A percentile compares a stretch with the other conserved stretches of the same genome.
Conservation (phyloP, 495 filamentous ascomycete species). For the Talaromyces trachyspermus region DNA sequence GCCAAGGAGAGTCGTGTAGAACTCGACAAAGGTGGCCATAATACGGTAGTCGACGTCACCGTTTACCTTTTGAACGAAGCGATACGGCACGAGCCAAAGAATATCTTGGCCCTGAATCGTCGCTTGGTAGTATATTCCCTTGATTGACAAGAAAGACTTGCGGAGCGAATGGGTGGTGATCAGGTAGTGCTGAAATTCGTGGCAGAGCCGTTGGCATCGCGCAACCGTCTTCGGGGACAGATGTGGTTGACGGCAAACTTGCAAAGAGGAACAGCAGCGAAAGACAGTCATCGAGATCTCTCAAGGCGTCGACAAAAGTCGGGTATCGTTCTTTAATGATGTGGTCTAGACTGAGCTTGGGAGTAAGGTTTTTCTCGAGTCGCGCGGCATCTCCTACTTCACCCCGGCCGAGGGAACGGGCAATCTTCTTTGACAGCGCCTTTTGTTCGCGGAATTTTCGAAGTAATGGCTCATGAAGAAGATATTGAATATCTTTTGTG, state of each 20-base stretch:
- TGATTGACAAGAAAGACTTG: slow-evolving; percentile 96
- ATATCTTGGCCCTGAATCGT: slow-evolving; percentile 98
- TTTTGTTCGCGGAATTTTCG: slow-evolving; percentile 96
- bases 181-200: slow-evolving; percentile 96
- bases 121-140: slow-evolving; percentile 99
- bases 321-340: slow-evolving; percentile 97
- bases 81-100: slow-evolving; percentile 93
- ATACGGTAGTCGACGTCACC: slow-evolving; percentile 95
- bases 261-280: slow-evolving; percentile 97
- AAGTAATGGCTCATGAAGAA: slow-evolving; percentile 93
- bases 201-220: slow-evolving; percentile 80
- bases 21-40: slow-evolving; percentile 98
- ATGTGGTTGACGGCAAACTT: slow-evolving; percentile 80
- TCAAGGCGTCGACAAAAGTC: slow-evolving; percentile 87
- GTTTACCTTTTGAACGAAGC: slow-evolving; percentile 88
- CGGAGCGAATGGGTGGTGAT: slow-evolving; percentile 83
- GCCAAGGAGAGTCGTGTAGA: slow-evolving; percentile 91
- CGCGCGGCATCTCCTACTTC: slow-evolving; percentile 80
- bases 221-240: slow-evolving; percentile 89
- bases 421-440: slow-evolving; percentile 91
- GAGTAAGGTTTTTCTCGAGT: slow-evolving; percentile 77
- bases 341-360: slow-evolving; percentile 85
- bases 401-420: slow-evolving; percentile 78
- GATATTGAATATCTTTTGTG: slow-evolving; percentile 95
- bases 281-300: slow-evolving; percentile 93